These are phyloP conservation scores for Zygosaccharomyces siamensis DNA, from an alignment of 805 yeast species.

Conservation along the genomic window DNA sequence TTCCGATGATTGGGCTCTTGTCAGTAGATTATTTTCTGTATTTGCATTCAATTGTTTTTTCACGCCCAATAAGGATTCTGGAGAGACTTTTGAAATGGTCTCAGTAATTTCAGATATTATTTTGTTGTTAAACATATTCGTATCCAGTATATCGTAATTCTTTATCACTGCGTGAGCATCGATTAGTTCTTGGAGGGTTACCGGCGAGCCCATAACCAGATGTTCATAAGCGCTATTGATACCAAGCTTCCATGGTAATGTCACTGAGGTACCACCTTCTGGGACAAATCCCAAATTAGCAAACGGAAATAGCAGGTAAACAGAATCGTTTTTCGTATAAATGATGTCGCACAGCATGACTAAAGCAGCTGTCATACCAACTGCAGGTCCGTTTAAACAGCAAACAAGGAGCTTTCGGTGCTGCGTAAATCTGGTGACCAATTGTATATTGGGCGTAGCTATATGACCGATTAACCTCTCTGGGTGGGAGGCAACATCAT, in stretches of 20 bases:
- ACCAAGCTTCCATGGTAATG: conserved; percentile 67
- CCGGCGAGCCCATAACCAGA: conserved; percentile 60
- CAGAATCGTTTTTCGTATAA: conserved; percentile 55
- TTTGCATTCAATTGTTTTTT: conserved; percentile 36
- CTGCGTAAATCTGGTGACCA: conserved; percentile 60
- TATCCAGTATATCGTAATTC: conserved; percentile 41
- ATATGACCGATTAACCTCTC: conserved; percentile 46
- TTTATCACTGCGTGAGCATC: conserved; percentile 58
- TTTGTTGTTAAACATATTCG: conserved; percentile 44
- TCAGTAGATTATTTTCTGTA: conserved; percentile 6
- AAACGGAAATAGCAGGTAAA: conserved; percentile 68
- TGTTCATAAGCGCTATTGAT: conserved; percentile 70
- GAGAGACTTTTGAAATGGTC: conserved; percentile 35
- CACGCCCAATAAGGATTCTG: conserved; percentile 39
- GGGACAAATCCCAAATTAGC: conserved; percentile 75
- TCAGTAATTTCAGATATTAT: conserved; percentile 40
- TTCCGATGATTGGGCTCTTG: conserved; percentile 20
- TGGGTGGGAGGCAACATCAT: conserved; percentile 18
- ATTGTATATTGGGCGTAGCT: conserved; percentile 59
- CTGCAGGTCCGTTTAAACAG: conserved; percentile 82
- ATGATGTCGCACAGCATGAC: conserved; percentile 70
- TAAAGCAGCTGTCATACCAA: conserved; percentile 71
- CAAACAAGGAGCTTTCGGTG: conserved; percentile 67
- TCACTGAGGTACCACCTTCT: conserved; percentile 71
- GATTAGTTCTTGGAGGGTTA: conserved; percentile 49